Evolutionary conservation across 2,329 filamentous ascomycete genomes (phyloP).

Genomic region (Chaetomiaceae sp.): DNA sequence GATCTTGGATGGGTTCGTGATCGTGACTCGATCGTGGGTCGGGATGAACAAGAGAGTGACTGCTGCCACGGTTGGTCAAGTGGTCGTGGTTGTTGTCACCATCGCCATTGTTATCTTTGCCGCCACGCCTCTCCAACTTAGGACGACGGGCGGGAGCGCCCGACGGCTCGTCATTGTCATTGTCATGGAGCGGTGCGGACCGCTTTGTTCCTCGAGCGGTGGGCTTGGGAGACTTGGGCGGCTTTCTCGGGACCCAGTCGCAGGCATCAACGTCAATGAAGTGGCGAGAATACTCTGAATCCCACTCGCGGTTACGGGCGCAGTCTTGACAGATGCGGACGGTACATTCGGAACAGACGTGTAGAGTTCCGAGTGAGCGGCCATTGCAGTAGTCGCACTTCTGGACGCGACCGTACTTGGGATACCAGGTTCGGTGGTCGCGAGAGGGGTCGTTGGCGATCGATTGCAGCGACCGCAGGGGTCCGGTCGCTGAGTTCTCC

Average conservation of each 20-base stretch:
- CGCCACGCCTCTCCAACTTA: neutral
- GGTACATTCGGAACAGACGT: slow-evolving; percentile 14
- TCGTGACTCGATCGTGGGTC: no score
- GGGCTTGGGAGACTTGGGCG: neutral
- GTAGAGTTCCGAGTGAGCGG: no score
- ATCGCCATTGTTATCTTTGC: neutral
- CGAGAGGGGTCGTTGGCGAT: slow-evolving; percentile 4
- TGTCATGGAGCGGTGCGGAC: neutral
- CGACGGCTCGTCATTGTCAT: neutral
- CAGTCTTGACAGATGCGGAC: slow-evolving; percentile 20
- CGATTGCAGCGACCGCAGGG: neutral
- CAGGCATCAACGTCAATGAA: slow-evolving; percentile 16
- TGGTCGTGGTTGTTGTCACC: neutral
- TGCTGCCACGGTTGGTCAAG: no score
- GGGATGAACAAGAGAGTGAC: no score
- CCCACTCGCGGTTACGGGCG: slow-evolving; percentile 7
- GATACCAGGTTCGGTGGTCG: slow-evolving; percentile 15
- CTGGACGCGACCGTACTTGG: slow-evolving; percentile 16
- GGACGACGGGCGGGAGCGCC: neutral
- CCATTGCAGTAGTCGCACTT: slow-evolving; percentile 25
- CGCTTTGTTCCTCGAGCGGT: neutral
- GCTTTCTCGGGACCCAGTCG: slow-evolving; percentile 15
- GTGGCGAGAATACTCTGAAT: slow-evolving; percentile 7
- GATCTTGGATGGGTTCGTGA: no score
- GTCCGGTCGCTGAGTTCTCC: neutral